phyloP scores from a whole-genome alignment of 495 filamentous ascomycete genomes.

The Wilcoxina mikolae region DNA sequence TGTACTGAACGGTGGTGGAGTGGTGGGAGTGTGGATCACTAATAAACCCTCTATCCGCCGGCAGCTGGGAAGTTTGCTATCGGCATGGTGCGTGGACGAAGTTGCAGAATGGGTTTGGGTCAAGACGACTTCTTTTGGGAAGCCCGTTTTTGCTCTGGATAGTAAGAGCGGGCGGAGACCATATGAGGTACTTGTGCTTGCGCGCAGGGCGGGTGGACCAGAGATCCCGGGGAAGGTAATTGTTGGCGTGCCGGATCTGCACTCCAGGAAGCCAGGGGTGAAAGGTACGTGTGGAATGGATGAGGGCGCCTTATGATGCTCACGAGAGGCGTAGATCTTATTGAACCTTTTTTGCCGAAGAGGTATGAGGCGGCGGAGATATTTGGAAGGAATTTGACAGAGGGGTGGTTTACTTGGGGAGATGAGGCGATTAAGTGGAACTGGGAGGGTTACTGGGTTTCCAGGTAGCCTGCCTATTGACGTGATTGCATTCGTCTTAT shows the following conservation, averaged over 20 bases:
- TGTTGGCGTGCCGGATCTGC: constrained; percentile 70
- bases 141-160: constrained; percentile 54
- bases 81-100: constrained; percentile 47
- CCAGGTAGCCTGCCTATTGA: too few relatives aligned
- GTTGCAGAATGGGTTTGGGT: constrained; percentile 86
- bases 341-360: constrained; percentile 33
- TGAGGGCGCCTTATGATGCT: too few relatives aligned
- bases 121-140: constrained; percentile 58
- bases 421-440: constrained; percentile 77
- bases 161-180: constrained; percentile 47
- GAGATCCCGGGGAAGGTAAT: constrained; percentile 31
- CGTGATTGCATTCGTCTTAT: too few relatives aligned
- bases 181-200: constrained; percentile 72
- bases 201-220: constrained; percentile 26
- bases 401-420: constrained; percentile 82
- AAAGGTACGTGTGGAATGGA: constrained; percentile 34
- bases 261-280: constrained; percentile 76
- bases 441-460: constrained; percentile 50
- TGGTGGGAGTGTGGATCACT: constrained; percentile 77
- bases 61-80: constrained; percentile 46
- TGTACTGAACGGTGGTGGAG: constrained; percentile 35
- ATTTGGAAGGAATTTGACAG: constrained; percentile 72
- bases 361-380: constrained; percentile 61
- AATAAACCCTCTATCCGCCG: constrained; percentile 51
- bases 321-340: constrained; percentile 23